phyloP scores from a whole-genome alignment of 2,329 filamentous ascomycete species.

The Waltergamsia citrina region DNA sequence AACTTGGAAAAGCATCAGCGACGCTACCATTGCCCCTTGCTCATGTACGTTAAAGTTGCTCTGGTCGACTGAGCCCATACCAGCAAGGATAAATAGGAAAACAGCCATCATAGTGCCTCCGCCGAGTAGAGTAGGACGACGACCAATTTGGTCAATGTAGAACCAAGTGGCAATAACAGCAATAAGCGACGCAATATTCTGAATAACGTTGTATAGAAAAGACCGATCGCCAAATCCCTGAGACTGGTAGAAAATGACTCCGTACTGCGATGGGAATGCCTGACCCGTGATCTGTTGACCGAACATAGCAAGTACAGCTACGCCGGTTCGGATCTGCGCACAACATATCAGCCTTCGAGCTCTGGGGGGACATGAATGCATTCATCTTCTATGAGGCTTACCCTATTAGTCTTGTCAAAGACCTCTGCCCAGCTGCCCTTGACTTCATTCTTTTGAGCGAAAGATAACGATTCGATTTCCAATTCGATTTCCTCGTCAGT shows the following conservation, averaged over 20 bases:
- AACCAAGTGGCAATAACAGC: constrained; percentile 12
- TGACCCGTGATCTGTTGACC: constrained; percentile 22
- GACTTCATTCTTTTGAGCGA: constrained; percentile 9
- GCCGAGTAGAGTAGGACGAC: constrained; percentile 13
- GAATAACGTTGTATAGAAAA: constrained; percentile 15
- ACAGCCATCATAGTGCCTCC: constrained; percentile 13
- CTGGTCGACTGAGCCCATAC: constrained; percentile 7
- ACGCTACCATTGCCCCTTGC: constrained; percentile 11
- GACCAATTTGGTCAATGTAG: constrained; percentile 13
- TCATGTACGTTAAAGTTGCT: constrained; percentile 2
- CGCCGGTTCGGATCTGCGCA: constrained; percentile 8
- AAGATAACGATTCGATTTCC: constrained; percentile 11
- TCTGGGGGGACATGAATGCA: no score
- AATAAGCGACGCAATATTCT: constrained; percentile 7
- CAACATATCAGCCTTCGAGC: no score
- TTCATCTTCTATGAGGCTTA: neutral
- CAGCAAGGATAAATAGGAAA: constrained; percentile 13
- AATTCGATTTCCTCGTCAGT: neutral
- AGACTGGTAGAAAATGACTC: constrained; percentile 17
- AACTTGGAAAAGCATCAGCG: constrained; percentile 13
- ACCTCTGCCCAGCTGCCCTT: constrained; percentile 13
- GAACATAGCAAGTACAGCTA: constrained; percentile 18
- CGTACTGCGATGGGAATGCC: constrained; percentile 17
- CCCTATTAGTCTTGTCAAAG: constrained; percentile 11
- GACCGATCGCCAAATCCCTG: constrained; percentile 13